Evolutionary conservation across 768 basidiomycete genomes (phyloP).

Genomic region (Rhizopogon vinicolor): DNA sequence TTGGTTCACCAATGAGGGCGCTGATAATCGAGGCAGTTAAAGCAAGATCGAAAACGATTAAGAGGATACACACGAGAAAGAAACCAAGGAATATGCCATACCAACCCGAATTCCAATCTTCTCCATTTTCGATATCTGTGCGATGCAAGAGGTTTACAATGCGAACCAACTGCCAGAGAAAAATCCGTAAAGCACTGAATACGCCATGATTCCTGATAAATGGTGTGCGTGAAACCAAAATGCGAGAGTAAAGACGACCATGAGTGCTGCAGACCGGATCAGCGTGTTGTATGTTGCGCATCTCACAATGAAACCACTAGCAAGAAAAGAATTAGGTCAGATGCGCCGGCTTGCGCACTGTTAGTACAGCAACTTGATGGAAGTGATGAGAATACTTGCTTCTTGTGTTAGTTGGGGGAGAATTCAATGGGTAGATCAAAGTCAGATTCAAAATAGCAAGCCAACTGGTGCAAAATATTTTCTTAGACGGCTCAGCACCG

Average conservation of each 20-base stretch:
- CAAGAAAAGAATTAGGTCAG: too few species aligned
- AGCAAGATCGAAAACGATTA: not conserved
- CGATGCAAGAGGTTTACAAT: not conserved
- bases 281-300: slow-evolving; percentile 59
- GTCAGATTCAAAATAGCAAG: too few species aligned
- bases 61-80: not conserved
- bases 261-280: slow-evolving; percentile 24
- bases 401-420: too few species aligned
- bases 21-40: too few species aligned
- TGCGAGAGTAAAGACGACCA: not conserved
- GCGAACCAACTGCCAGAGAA: not conserved
- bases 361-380: too few species aligned
- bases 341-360: too few species aligned
- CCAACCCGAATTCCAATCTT: not conserved
- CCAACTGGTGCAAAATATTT: too few species aligned
- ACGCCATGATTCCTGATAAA: not conserved
- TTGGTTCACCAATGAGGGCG: not conserved
- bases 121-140: not conserved
- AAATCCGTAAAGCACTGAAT: not conserved
- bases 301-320: too few species aligned
- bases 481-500: too few species aligned
- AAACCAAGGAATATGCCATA: not conserved
- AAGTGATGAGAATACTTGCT: too few species aligned
- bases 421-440: too few species aligned
- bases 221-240: not conserved